A percentile compares a stretch with the other conserved stretches of the same genome.
Conservation (phyloP, 1,284 basidiomycete species). For the Apiotrichum brassicae region DNA sequence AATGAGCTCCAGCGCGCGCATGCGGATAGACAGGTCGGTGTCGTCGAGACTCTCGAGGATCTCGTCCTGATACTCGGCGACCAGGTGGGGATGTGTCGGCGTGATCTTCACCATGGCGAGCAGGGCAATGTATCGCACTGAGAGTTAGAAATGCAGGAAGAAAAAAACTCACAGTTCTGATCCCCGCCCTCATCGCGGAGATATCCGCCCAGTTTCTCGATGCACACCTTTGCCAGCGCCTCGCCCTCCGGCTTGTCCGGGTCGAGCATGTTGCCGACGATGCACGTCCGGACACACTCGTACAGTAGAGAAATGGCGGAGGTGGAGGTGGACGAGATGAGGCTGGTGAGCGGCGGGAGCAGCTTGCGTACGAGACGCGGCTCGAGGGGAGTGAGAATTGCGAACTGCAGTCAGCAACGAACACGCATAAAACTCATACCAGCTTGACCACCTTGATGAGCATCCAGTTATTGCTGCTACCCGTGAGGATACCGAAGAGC, state of each 20-base stretch:
- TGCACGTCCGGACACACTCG: slow-evolving; percentile 97
- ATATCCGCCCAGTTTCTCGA: slow-evolving; percentile 88
- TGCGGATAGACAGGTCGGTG: slow-evolving; percentile 88
- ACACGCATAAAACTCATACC: slow-evolving; percentile 49
- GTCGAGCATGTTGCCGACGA: slow-evolving; percentile 92
- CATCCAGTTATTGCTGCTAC: slow-evolving; percentile 98
- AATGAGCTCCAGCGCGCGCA: slow-evolving; percentile 88
- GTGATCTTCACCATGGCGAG: slow-evolving; percentile 94
- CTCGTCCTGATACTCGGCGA: slow-evolving; percentile 86
- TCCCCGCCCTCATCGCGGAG: slow-evolving; percentile 72
- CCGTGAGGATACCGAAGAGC: slow-evolving; percentile 88
- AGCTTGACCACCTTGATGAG: slow-evolving; percentile 98
- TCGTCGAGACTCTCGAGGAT: slow-evolving; percentile 87
- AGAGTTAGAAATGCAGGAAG: background rate
- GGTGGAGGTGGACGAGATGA: slow-evolving; percentile 75
- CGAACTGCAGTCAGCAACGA: slow-evolving; percentile 58
- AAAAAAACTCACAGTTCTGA: slow-evolving; percentile 69
- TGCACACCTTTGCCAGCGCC: slow-evolving; percentile 76
- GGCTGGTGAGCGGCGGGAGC: slow-evolving; percentile 82
- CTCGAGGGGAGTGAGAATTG: slow-evolving; percentile 81
- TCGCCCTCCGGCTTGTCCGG: slow-evolving; percentile 62
- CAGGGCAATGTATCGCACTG: slow-evolving; percentile 94
- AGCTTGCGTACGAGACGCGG: slow-evolving; percentile 90
- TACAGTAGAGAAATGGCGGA: slow-evolving; percentile 93
- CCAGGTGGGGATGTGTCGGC: slow-evolving; percentile 81